Conservation (phyloP, 2,329 filamentous ascomycete genomes). For the Diatrype stigma region DNA sequence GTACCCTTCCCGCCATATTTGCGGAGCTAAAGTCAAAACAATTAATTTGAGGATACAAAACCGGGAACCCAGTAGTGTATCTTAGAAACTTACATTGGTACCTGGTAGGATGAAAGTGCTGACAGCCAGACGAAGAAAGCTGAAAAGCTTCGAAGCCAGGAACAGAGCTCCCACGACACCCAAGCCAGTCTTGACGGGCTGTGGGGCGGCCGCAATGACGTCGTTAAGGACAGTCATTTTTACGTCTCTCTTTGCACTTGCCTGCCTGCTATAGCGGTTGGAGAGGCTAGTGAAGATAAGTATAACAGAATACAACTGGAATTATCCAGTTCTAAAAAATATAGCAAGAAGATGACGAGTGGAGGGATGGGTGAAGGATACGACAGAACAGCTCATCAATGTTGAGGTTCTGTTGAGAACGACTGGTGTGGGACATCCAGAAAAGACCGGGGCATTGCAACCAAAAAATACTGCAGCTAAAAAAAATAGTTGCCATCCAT, state of each 20-base stretch:
- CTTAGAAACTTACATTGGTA: slow-evolving; percentile 48
- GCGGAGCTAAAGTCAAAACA: slow-evolving; percentile 57
- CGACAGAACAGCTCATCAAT: background rate
- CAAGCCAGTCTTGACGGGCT: slow-evolving; percentile 41
- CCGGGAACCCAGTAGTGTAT: background rate
- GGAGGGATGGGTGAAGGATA: too few relatives aligned
- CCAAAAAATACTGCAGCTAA: background rate
- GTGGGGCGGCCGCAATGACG: slow-evolving; percentile 38
- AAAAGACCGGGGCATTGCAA: too few relatives aligned
- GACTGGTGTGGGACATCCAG: slow-evolving; percentile 3
- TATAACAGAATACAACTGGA: background rate
- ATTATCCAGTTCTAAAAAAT: background rate
- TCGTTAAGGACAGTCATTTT: slow-evolving; percentile 31
- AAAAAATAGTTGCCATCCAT: slow-evolving; percentile 5
- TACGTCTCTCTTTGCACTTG: background rate
- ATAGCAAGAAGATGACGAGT: background rate
- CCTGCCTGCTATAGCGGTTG: background rate
- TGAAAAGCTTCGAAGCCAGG: slow-evolving; percentile 52
- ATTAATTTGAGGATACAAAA: background rate
- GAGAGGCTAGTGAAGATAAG: background rate
- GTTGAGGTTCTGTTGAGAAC: slow-evolving; percentile 4
- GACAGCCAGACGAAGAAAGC: slow-evolving; percentile 57
- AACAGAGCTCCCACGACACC: slow-evolving; percentile 56
- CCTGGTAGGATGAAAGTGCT: slow-evolving; percentile 66
- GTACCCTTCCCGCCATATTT: slow-evolving; percentile 88